Evolutionary conservation across 1,284 basidiomycete genomes (phyloP), one percentile per base, ranked within the genome.

Genomic region (Pterula multifida): DNA sequence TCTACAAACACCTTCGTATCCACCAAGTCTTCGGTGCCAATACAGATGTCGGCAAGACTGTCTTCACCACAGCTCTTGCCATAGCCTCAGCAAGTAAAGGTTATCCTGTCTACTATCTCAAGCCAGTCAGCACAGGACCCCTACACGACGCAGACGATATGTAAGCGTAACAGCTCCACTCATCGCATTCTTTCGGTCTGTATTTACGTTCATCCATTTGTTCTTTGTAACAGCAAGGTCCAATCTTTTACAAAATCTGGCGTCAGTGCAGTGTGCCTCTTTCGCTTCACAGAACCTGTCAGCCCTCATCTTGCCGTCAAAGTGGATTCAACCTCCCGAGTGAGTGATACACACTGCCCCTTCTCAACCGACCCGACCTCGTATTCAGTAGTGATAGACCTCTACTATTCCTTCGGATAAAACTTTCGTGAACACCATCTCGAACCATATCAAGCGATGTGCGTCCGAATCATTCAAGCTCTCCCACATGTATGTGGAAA

Each of bases 11-110:
- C 60, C 73, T 95, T 42, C 79, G 90, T 19, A 70, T 92, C 28
- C 89, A 92, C 65, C 89, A 94, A 63, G 71, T 97, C 49, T 94
- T 95, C 61, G 93, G 93, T 47, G 86, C 89, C 3, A 91, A 90
- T 65, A 94, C 91, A 1, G 82, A 90, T 65, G 90, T 96, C 45
- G 93, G 93, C 24, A 96, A 97, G 69, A 95, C 92, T 0, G 72
- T 96, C 53, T 70, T 96, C 50, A 86, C 89, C 0, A 79, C 91
- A 2, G 90, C 89, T 1, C 78, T 97, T 26, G 77, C 82, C 44
- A 75, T 86, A 26, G 82, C 89, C 0, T 88, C 88, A 21, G 81
- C 81, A 0, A 61, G 65, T 0, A 65, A 60, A 24, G 65, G 70
- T 36, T 70, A 68, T 15, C 60, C 63, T 32, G 84, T 88, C 0